Percentiles rank a stretch among this genome's conserved stretches.
These are phyloP conservation scores for Hanseniaspora pseudoguilliermondii DNA, from an alignment of 805 yeast genomes.

Conservation along the genomic window DNA sequence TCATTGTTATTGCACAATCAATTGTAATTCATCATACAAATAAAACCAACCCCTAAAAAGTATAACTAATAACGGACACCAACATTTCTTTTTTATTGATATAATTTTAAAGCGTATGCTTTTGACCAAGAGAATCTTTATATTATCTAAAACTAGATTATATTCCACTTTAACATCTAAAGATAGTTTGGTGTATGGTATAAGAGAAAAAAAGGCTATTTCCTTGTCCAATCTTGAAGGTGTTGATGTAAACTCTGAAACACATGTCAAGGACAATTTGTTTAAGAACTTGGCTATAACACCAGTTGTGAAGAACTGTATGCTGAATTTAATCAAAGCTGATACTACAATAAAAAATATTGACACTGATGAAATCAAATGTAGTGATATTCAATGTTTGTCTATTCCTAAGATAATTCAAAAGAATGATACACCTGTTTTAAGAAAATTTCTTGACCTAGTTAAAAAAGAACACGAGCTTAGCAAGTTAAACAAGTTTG, in stretches of 20 bases:
- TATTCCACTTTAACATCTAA: not conserved
- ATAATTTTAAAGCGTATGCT: not conserved
- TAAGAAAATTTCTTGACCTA: not conserved
- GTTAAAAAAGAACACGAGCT: not conserved
- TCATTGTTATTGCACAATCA: too few species aligned
- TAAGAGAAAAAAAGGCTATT: not conserved
- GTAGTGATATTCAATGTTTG: conserved; percentile 76
- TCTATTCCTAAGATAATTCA: conserved; percentile 43
- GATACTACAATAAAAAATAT: conserved; percentile 31
- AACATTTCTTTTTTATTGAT: too few species aligned
- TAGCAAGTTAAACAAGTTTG: not conserved
- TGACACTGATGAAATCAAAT: conserved; percentile 23
- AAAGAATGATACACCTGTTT: conserved; percentile 21
- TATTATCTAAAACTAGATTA: not conserved
- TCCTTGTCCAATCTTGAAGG: not conserved
- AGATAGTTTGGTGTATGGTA: not conserved
- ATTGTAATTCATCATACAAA: too few species aligned
- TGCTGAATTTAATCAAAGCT: not conserved
- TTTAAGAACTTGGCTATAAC: not conserved
- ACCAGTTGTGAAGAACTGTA: not conserved
- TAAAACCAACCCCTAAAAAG: too few species aligned
- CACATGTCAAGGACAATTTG: not conserved
- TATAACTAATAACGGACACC: too few species aligned
- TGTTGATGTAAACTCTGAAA: not conserved
- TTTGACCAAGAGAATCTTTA: not conserved